Conservation (phyloP, 2,329 filamentous ascomycete genomes). For the Orbilia javanica region DNA sequence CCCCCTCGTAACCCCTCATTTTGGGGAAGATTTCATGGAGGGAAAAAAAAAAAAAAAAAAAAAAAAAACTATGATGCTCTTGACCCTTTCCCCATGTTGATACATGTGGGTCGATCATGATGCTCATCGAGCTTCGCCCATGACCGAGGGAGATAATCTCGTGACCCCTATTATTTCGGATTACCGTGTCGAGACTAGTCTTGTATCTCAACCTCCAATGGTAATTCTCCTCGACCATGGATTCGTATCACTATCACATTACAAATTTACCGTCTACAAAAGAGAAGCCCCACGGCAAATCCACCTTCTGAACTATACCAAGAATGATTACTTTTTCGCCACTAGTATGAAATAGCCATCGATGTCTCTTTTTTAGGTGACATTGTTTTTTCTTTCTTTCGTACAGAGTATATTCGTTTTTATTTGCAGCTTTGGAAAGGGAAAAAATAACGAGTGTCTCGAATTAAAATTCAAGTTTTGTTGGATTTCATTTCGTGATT, state of each 20-base stretch:
- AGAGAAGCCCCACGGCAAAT: slow-evolving; percentile 4
- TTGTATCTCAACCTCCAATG: slow-evolving; percentile 9
- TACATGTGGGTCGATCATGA: slow-evolving; percentile 16
- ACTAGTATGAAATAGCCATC: slow-evolving; percentile 4
- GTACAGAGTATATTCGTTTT: too few relatives aligned
- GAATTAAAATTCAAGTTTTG: slow-evolving; percentile 23
- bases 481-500: slow-evolving; percentile 41
- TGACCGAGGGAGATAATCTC: slow-evolving; percentile 22
- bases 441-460: slow-evolving; percentile 5
- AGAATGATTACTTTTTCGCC: neutral
- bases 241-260: slow-evolving; percentile 35
- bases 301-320: neutral
- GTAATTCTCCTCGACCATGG: slow-evolving; percentile 15
- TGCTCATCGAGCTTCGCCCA: slow-evolving; percentile 11
- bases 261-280: slow-evolving; percentile 46
- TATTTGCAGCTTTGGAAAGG: neutral
- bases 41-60: neutral
- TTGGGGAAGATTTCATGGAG: slow-evolving; percentile 11
- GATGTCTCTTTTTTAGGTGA: slow-evolving; percentile 6
- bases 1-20: slow-evolving; percentile 9
- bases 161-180: slow-evolving; percentile 43
- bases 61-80: neutral
- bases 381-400: neutral
- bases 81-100: neutral
- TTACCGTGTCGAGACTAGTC: slow-evolving; percentile 32